Evolutionary conservation across 805 yeast species (phyloP).

Genomic region (Kuraishia piskuri): DNA sequence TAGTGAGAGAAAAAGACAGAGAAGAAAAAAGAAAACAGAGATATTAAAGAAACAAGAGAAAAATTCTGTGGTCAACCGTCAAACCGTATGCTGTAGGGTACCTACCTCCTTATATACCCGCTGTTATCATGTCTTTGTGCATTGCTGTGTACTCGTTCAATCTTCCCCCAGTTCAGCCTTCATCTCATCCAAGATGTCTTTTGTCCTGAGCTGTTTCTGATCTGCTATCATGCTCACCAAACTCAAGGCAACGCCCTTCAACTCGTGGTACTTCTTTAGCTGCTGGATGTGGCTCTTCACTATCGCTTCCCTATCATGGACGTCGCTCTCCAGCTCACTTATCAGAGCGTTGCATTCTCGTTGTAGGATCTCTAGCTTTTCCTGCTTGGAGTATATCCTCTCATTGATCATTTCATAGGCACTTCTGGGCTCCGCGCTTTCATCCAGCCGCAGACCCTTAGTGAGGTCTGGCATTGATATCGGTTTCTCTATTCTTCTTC

Average conservation of each 20-base stretch:
- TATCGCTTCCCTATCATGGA: conserved; percentile 33
- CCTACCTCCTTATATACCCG: not conserved
- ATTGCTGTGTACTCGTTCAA: not conserved
- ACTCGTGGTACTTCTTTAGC: conserved; percentile 51
- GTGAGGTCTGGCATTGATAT: not conserved
- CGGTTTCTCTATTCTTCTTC: not conserved
- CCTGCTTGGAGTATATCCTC: conserved; percentile 4
- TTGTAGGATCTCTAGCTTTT: conserved; percentile 10
- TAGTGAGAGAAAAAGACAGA: too few species aligned
- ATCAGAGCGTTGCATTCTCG: conserved; percentile 9
- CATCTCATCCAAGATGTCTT: conserved; percentile 46
- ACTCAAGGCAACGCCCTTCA: conserved; percentile 52
- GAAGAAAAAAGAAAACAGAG: too few species aligned
- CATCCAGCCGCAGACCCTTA: not conserved
- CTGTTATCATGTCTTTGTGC: not conserved
- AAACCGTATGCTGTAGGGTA: too few species aligned
- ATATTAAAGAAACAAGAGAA: too few species aligned
- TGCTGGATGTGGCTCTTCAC: conserved; percentile 42
- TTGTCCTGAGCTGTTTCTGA: conserved; percentile 37
- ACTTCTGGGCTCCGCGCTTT: not conserved
- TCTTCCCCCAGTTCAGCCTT: conserved; percentile 23
- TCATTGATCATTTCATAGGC: not conserved
- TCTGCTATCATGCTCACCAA: conserved; percentile 54
- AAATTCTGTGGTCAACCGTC: too few species aligned
- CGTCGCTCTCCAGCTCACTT: conserved; percentile 5